A percentile compares a stretch with the other conserved stretches of the same genome.
Evolutionary conservation across 2,329 filamentous ascomycete species (phyloP).

Genomic region (Phaeosphaeria sp.): DNA sequence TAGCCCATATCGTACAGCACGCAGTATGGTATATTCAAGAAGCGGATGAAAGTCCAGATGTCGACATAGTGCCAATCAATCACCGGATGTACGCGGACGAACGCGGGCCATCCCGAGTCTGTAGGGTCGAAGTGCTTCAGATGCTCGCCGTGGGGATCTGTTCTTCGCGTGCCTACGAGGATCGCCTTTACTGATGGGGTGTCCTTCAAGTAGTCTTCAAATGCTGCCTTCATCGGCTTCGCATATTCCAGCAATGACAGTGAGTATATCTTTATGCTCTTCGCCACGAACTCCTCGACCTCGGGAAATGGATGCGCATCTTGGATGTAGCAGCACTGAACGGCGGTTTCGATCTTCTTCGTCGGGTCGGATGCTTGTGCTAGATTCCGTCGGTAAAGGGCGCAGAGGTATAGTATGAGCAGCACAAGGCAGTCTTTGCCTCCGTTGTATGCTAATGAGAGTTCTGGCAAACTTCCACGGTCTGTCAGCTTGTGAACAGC

Average conservation of each 20-base stretch:
- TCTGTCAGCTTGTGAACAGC: slow-evolving; percentile 5
- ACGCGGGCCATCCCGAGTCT: slow-evolving; percentile 86
- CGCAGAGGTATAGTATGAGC: slow-evolving; percentile 82
- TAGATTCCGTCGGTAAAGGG: slow-evolving; percentile 53
- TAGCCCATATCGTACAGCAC: slow-evolving; percentile 86
- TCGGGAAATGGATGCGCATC: slow-evolving; percentile 82
- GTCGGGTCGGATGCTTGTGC: slow-evolving; percentile 27
- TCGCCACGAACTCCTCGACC: slow-evolving; percentile 82
- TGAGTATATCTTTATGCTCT: slow-evolving; percentile 72
- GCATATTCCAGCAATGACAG: slow-evolving; percentile 78
- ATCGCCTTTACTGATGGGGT: slow-evolving; percentile 74
- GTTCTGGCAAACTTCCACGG: slow-evolving; percentile 69
- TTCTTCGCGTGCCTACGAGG: slow-evolving; percentile 86
- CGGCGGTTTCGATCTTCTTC: slow-evolving; percentile 44
- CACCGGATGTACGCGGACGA: slow-evolving; percentile 93
- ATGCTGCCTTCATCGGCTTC: slow-evolving; percentile 80
- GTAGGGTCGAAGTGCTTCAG: slow-evolving; percentile 86
- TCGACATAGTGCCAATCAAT: slow-evolving; percentile 98
- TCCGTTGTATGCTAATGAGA: slow-evolving; percentile 95
- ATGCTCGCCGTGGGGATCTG: slow-evolving; percentile 85
- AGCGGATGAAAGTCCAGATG: slow-evolving; percentile 90
- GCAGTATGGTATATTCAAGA: slow-evolving; percentile 84
- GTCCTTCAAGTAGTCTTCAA: slow-evolving; percentile 76
- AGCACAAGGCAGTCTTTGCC: slow-evolving; percentile 97
- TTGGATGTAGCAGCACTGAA: slow-evolving; percentile 90